Base-by-base conservation (phyloP, 805 yeast species). In the Suhomyces tanzawaensis region DNA sequence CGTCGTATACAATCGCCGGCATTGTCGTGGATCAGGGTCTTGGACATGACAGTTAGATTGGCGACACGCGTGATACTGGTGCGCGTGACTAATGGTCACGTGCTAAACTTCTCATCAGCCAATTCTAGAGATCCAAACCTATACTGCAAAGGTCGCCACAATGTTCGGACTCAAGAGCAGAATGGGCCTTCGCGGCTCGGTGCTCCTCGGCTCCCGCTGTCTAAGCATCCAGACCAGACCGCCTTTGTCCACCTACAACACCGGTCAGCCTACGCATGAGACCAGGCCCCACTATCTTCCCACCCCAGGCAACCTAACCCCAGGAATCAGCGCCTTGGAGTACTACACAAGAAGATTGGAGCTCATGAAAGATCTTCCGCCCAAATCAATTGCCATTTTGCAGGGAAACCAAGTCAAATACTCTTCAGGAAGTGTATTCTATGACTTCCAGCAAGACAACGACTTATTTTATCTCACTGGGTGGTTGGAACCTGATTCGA, bases 381-480 rank as follows among this genome's bases (percentile, higher is more conserved):
- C 74, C 7, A 70, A 74, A 16, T 79, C 91, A 4, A 62, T 85
- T 19, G 90, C 91, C 0, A 77, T 93, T 16, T 58, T 90, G 7
- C 79, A 83, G 1, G 95, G 97, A 1, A 75, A 76, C 51, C 69
- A 74, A 26, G 69, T 83, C 7, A 85, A 86, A 56, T 88, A 70
- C 60, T 86, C 95, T 7, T 81, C 96, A 0, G 96, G 96, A 0
- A 78, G 91, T 7, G 98, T 91, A 1, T 93, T 93, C 52, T 81
- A 90, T 55, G 84, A 85, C 26, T 93, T 93, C 56, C 95, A 91
- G 55, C 99, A 93, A 63, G 84, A 90, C 55, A 91, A 85, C 37
- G 89, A 93, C 56, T 69, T 93, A 15, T 90, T 66, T 61, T 91
- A 91, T 58, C 61, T 91, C 42, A 83, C 95, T 1, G 98, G 98